A percentile compares a stretch with the other conserved stretches of the same genome.
Conservation (phyloP, 2,329 filamentous ascomycete genomes). For the Hymenoscyphus repandus region DNA sequence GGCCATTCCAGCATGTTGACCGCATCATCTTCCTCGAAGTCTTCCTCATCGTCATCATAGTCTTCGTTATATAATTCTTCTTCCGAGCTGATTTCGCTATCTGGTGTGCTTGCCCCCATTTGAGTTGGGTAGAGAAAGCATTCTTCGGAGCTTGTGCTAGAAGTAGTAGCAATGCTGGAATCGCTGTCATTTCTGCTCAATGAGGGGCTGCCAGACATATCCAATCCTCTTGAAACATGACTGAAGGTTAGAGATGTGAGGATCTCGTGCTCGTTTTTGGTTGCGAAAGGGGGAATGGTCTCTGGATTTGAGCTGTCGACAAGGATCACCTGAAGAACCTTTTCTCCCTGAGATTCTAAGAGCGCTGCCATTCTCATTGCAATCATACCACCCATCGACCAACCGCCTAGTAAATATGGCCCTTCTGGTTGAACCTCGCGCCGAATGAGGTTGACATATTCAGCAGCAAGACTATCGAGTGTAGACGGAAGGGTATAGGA, state of each 20-base stretch:
- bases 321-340: slow-evolving; percentile 1
- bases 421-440: neutral
- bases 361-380: neutral
- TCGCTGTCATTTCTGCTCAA: slow-evolving; percentile 1
- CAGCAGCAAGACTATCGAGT: neutral
- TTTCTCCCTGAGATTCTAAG: neutral
- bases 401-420: slow-evolving; percentile 1
- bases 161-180: neutral
- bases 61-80: neutral
- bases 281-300: slow-evolving; percentile 1
- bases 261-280: neutral
- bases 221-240: neutral
- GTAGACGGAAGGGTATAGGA: neutral
- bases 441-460: slow-evolving; percentile 2
- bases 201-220: neutral
- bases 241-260: slow-evolving; percentile 1
- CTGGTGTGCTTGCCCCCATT: neutral
- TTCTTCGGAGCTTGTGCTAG: neutral
- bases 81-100: slow-evolving; percentile 1
- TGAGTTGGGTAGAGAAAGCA: neutral
- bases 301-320: neutral
- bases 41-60: neutral
- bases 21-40: slow-evolving; percentile 1
- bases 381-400: slow-evolving; percentile 2
- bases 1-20: slow-evolving; percentile 3